Percentiles rank a stretch among this genome's conserved stretches.
These are phyloP conservation scores for Spinacia oleracea DNA, from an alignment of 179 eudicot genomes.

Conservation along the genomic window DNA sequence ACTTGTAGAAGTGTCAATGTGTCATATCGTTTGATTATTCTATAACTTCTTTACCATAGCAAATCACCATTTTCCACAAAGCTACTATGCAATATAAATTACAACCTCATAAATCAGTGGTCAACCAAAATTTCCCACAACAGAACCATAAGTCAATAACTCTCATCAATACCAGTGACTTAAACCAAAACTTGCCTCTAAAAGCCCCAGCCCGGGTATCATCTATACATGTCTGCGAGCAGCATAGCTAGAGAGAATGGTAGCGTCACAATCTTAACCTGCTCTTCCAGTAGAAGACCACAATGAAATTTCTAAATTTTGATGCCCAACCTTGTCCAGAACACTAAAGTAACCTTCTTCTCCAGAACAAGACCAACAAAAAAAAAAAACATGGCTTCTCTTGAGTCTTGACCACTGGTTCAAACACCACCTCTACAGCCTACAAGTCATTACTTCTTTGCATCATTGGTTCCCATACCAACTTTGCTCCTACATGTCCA, in stretches of 20 bases:
- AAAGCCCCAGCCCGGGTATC: neutral
- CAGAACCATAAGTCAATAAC: neutral
- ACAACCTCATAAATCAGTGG: neutral
- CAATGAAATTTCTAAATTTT: neutral
- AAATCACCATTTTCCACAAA: neutral
- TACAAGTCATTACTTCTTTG: neutral
- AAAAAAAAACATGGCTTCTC: no score
- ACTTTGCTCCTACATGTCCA: neutral
- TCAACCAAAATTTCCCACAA: neutral
- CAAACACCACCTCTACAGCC: neutral
- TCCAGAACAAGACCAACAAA: neutral
- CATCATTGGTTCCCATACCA: neutral
- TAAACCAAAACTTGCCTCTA: constrained; percentile 8
- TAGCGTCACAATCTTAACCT: neutral
- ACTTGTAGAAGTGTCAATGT: neutral
- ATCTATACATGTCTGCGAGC: constrained; percentile 2
- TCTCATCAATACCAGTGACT: neutral
- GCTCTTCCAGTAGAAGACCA: neutral
- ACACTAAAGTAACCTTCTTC: neutral
- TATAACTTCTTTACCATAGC: neutral
- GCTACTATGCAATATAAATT: neutral
- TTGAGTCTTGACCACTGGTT: no score
- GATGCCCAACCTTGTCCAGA: neutral
- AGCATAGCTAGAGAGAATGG: neutral
- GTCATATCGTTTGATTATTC: neutral